Evolutionary conservation across 2,329 filamentous ascomycete species (phyloP), one percentile per base, ranked within the genome.

Genomic region (Cladophialophora psammophila): DNA sequence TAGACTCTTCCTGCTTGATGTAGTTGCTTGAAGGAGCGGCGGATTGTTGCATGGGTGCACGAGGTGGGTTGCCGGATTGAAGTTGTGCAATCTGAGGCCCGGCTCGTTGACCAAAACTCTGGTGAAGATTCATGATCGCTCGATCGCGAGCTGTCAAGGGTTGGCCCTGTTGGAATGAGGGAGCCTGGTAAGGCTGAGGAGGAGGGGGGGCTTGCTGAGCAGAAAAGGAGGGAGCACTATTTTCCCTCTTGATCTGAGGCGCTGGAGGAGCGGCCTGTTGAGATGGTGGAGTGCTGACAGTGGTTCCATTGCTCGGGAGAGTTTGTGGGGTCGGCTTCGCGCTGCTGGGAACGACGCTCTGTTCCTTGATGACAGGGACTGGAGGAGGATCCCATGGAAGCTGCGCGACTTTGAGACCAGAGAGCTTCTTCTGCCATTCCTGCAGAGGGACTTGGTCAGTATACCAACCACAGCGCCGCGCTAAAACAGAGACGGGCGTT

Each of bases 381-480:
- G 91, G 90, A 76, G 91, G 90, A 52, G 95, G 94, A 77, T 99
- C 95, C 95, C 95, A 99, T 10, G 95, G 94, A 78, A 98, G 97
- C 65, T 87, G 84, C 67, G 95, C 95, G 69, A 98, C 90, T 72
- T 91, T 88, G 72, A 96, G 88, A 73, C 89, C 88, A 1, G 94
- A 91, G 40, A 99, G 86, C 80, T 96, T 97, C 74, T 90, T 86
- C 84, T 98, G 94, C 95, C 95, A 99, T 81, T 90, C 92, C 94
- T 98, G 56, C 52, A 63, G 20, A 50, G 10, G 58, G 34, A 48
- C 26, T 31, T 42, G 2, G 52, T 57, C 50, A 57, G 15, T 34
- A 18, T n/a, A 36, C 32, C 15, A 31, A 52, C n/a, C 31, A 36
- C 34, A 35, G 8, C 45, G 54, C 53, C 40, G 42, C 18, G 54